These are phyloP conservation scores for Hyphopichia buzzinii DNA, from an alignment of 1,139 yeast species.

Conservation along the genomic window DNA sequence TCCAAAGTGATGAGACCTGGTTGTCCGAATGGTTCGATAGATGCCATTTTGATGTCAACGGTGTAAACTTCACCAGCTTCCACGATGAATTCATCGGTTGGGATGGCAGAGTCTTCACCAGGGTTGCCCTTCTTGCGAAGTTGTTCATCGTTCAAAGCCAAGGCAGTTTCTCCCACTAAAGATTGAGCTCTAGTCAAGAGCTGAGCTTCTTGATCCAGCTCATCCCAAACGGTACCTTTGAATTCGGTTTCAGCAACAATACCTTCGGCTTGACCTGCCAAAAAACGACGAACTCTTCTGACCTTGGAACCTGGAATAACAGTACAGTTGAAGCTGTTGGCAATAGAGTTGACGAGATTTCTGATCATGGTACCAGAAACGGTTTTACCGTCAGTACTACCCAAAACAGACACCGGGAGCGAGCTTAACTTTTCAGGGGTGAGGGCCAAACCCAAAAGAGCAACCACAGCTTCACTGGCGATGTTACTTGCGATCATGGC, in stretches of 20 bases:
- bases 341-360: slow-evolving; percentile 75
- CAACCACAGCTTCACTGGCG: slow-evolving; percentile 79
- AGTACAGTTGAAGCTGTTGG: slow-evolving; percentile 73
- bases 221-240: slow-evolving; percentile 92
- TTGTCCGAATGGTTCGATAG: slow-evolving; percentile 52
- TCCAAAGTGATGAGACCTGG: slow-evolving; percentile 65
- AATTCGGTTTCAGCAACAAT: slow-evolving; percentile 88
- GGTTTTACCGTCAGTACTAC: slow-evolving; percentile 15
- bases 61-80: slow-evolving; percentile 83
- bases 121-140: slow-evolving; percentile 39
- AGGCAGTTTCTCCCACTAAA: slow-evolving; percentile 7
- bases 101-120: slow-evolving; percentile 46
- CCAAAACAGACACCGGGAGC: slow-evolving; percentile 39
- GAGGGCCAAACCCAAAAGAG: slow-evolving; percentile 70
- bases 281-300: slow-evolving; percentile 85
- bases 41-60: slow-evolving; percentile 79
- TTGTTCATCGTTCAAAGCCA: slow-evolving; percentile 15
- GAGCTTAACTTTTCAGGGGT: slow-evolving; percentile 60
- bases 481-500: slow-evolving; percentile 85
- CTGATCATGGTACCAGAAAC: slow-evolving; percentile 73
- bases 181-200: slow-evolving; percentile 45
- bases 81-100: slow-evolving; percentile 74
- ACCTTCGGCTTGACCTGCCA: slow-evolving; percentile 94
- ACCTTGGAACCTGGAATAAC: slow-evolving; percentile 92
- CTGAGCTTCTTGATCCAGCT: slow-evolving; percentile 69